Evolutionary conservation across 2,329 filamentous ascomycete genomes (phyloP), one percentile per base, ranked within the genome.

Genomic region (Triangularia setosa): DNA sequence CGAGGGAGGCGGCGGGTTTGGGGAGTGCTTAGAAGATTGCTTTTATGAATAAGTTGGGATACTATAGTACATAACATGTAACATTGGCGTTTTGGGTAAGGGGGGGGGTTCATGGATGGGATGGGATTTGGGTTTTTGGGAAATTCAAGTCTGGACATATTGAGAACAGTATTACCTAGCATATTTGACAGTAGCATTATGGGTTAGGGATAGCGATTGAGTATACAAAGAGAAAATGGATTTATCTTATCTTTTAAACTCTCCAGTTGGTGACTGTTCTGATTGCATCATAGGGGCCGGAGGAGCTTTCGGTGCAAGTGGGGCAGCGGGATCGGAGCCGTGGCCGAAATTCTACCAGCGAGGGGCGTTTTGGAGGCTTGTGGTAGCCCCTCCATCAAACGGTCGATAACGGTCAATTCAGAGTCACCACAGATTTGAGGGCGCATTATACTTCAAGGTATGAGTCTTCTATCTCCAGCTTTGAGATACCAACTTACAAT

Each of bases 1-100:
- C 78, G 35, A 75, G 79, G 57, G 78, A 83, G 71, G 81, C 79
- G 40, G 40, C 40, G 4, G 81, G 80, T 1, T 78, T 80, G 71
- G 80, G 81, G 57, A 78, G 80, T 21, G 81, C 80, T 4, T 83
- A 67, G n/a, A n/a, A n/a, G n/a, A n/a, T n/a, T n/a, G n/a, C n/a
- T n/a, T n/a, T n/a, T n/a, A n/a, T n/a, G n/a, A n/a, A n/a, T n/a
- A n/a, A n/a, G n/a, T n/a, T n/a, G n/a, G n/a, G n/a, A n/a, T n/a
- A n/a, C n/a, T n/a, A n/a, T n/a, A 77, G 40, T 59, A 59, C n/a
- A 23, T 21, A 8, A 8, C n/a, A 21, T 48, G 16, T 16, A 4
- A 48, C 21, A 9, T 4, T 21, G 40, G 60, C 59, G 64, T 68
- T 66, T 65, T 9, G 30, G 30, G 7, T 33, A 33, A n/a, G n/a